Evolutionary conservation across 345 rosid species (phyloP).

Genomic region (Ceriops decandra): DNA sequence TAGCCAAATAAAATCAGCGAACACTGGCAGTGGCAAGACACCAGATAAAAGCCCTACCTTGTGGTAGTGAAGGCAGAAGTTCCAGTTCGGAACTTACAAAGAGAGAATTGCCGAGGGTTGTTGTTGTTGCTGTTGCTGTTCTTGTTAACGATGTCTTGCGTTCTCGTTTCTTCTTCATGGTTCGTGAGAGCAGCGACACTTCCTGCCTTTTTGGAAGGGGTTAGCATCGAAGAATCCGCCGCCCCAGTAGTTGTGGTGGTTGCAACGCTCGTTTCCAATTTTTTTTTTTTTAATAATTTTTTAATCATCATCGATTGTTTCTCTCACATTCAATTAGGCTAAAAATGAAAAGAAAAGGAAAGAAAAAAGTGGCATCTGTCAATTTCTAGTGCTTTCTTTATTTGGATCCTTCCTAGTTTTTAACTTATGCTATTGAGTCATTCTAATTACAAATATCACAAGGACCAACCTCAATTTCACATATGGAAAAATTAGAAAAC

Average conservation of each 20-base stretch:
- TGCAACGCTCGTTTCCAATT: neutral
- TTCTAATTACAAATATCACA: no score
- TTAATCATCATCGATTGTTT: neutral
- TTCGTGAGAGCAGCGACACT: neutral
- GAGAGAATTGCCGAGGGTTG: neutral
- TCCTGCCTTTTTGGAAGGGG: neutral
- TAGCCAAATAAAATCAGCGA: slow-evolving; percentile 8
- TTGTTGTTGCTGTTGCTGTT: neutral
- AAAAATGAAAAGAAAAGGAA: no score
- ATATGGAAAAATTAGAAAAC: no score
- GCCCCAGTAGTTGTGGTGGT: neutral
- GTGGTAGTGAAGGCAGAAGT: neutral
- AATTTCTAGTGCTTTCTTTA: no score
- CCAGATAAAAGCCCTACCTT: slow-evolving; percentile 14
- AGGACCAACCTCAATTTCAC: no score
- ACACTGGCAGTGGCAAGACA: neutral
- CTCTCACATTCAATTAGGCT: no score
- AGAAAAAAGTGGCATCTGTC: no score
- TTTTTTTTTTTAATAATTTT: neutral
- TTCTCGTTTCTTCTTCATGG: slow-evolving; percentile 16
- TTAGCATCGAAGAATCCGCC: slow-evolving; percentile 52
- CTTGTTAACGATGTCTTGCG: neutral
- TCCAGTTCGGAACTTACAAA: slow-evolving; percentile 9
- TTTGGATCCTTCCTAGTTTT: no score
- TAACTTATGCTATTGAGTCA: no score